Evolutionary conservation across 305 asterid species (phyloP).

Genomic region (Euphrasia arctica): DNA sequence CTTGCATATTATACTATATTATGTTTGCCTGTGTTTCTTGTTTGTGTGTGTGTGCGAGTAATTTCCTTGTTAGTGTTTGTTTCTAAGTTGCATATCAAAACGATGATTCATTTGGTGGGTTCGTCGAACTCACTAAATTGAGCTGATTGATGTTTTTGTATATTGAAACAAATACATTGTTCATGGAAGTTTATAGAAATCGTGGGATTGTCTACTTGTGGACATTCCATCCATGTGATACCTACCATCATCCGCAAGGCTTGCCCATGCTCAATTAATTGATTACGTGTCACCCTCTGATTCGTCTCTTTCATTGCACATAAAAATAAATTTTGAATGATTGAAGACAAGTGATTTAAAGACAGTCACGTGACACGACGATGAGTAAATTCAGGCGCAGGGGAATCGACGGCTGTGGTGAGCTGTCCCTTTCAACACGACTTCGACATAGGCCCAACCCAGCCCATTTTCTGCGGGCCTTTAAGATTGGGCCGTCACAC

Average conservation of each 20-base stretch:
- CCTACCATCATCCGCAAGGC: slow-evolving; percentile 6
- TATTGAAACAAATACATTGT: too few relatives aligned
- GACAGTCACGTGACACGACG: slow-evolving; percentile 32
- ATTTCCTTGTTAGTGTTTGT: too few relatives aligned
- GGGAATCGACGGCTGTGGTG: slow-evolving; percentile 27
- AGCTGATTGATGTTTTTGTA: too few relatives aligned
- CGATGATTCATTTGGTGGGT: too few relatives aligned
- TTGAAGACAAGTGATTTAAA: slow-evolving; percentile 35
- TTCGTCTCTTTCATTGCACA: slow-evolving; percentile 22
- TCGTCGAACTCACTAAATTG: too few relatives aligned
- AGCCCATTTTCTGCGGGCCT: background rate
- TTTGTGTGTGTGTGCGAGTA: too few relatives aligned
- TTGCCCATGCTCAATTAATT: slow-evolving; percentile 29
- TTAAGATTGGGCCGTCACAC: background rate
- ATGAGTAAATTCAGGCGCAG: slow-evolving; percentile 16
- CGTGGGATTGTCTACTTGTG: background rate
- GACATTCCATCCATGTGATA: slow-evolving; percentile 5
- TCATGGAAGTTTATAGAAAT: too few relatives aligned
- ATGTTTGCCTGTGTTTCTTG: too few relatives aligned
- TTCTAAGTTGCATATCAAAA: too few relatives aligned
- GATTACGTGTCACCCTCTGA: slow-evolving; percentile 30
- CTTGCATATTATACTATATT: background rate
- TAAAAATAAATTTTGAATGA: background rate
- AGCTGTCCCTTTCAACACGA: slow-evolving; percentile 27
- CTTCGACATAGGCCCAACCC: background rate